Evolutionary conservation across 2,329 filamentous ascomycete genomes (phyloP).

Genomic region (Arthrobotrys sphaeroides): DNA sequence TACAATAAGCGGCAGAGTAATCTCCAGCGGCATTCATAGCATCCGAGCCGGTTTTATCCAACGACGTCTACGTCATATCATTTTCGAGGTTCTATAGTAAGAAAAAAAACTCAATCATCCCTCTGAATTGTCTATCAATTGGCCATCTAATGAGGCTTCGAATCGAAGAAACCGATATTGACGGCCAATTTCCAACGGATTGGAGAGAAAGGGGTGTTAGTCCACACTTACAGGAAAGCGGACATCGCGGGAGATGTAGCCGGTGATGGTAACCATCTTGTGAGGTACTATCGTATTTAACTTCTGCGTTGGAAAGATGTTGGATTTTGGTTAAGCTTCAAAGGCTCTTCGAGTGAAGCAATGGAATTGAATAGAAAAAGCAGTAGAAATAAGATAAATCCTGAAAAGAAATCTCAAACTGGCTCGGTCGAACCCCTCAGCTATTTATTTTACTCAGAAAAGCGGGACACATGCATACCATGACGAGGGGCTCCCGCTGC

Average conservation of each 20-base stretch:
- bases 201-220: constrained; percentile 5
- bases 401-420: neutral
- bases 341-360: neutral
- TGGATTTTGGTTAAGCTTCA: constrained; percentile 8
- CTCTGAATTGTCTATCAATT: constrained; percentile 43
- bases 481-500: constrained; percentile 37
- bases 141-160: neutral
- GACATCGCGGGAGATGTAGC: constrained; percentile 76
- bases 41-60: constrained; percentile 95
- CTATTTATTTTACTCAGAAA: constrained; percentile 35
- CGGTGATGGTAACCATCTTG: constrained; percentile 72
- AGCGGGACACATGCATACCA: constrained; percentile 19
- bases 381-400: no score
- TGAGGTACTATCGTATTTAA: neutral
- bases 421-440: constrained; percentile 34
- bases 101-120: constrained; percentile 46
- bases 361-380: no score
- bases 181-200: constrained; percentile 3
- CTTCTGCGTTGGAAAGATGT: constrained; percentile 22
- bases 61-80: constrained; percentile 71
- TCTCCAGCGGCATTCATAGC: constrained; percentile 95
- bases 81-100: constrained; percentile 33
- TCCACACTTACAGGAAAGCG: constrained; percentile 70
- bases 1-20: constrained; percentile 94
- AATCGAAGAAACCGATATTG: no score